These are phyloP conservation scores for Solanum rostratum DNA, from an alignment of 257 asterid genomes.

Conservation along the genomic window DNA sequence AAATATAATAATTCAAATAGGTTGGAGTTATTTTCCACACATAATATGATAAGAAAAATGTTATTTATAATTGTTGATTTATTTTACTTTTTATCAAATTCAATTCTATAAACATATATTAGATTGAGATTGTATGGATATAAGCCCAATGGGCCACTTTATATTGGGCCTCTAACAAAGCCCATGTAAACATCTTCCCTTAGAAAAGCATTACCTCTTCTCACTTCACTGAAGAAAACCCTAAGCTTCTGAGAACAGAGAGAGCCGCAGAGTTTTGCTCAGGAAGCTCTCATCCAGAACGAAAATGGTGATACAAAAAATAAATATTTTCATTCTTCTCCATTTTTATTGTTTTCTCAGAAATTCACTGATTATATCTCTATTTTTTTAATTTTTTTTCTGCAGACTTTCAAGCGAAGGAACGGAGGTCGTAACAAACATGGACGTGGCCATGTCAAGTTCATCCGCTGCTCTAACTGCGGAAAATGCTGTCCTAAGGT, in stretches of 20 bases:
- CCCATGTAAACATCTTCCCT: background rate
- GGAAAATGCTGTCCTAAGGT: constrained; percentile 83
- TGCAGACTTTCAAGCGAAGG: constrained; percentile 59
- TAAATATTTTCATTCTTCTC: background rate
- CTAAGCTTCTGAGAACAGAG: background rate
- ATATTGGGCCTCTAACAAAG: background rate
- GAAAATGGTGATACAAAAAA: background rate
- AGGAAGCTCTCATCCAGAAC: background rate
- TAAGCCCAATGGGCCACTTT: background rate
- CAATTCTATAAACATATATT: too few relatives aligned
- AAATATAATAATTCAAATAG: too few relatives aligned
- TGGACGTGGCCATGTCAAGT: constrained; percentile 60
- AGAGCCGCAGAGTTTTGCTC: background rate
- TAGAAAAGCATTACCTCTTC: background rate
- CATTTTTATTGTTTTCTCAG: background rate
- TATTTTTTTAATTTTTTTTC: background rate
- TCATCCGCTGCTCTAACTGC: constrained; percentile 69
- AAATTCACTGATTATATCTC: background rate
- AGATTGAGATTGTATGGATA: too few relatives aligned
- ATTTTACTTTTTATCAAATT: too few relatives aligned
- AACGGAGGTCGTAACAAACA: constrained; percentile 73
- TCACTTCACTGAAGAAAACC: background rate
- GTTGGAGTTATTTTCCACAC: too few relatives aligned
- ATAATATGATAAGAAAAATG: too few relatives aligned
- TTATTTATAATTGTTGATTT: too few relatives aligned